phyloP scores from a whole-genome alignment of 768 basidiomycete species.

The Phlebiopsis gigantea region DNA sequence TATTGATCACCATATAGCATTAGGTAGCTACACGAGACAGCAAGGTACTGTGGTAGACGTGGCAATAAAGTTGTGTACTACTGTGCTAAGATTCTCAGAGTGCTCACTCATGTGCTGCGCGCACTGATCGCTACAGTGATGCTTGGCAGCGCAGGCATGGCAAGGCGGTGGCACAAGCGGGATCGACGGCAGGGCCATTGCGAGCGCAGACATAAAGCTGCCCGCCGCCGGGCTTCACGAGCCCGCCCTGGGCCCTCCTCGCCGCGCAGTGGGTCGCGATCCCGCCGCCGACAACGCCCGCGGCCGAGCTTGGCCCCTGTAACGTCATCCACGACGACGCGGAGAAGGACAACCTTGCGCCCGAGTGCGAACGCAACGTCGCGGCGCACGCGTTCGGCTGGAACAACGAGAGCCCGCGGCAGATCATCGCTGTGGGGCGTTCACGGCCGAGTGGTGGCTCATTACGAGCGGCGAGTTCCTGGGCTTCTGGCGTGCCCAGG shows the following conservation, averaged over 20 bases:
- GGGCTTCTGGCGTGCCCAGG: conserved; percentile 41
- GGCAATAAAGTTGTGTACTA: background rate
- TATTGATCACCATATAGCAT: no score
- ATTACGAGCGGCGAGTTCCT: conserved; percentile 87
- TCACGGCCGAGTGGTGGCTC: conserved; percentile 80
- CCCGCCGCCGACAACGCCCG: conserved; percentile 36
- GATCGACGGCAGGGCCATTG: no score
- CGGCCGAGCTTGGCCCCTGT: conserved; percentile 58
- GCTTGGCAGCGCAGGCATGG: background rate
- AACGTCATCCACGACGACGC: conserved; percentile 77
- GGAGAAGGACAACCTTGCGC: conserved; percentile 59
- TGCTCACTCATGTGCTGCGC: no score
- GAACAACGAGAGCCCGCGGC: conserved; percentile 87
- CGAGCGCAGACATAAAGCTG: no score
- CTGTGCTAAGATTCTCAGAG: no score
- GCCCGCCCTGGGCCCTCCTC: conserved; percentile 68
- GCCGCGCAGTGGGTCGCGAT: conserved; percentile 41
- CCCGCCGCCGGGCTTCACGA: conserved; percentile 68
- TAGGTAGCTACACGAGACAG: no score
- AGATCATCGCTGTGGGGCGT: conserved; percentile 54
- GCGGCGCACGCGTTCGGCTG: conserved; percentile 76
- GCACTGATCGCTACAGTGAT: no score
- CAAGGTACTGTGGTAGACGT: no score
- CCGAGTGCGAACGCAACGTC: no score
- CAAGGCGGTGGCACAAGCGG: no score